A percentile compares a stretch with the other conserved stretches of the same genome.
Conservation (phyloP, 2,329 filamentous ascomycete genomes). For the Hypoxylon sp. region DNA sequence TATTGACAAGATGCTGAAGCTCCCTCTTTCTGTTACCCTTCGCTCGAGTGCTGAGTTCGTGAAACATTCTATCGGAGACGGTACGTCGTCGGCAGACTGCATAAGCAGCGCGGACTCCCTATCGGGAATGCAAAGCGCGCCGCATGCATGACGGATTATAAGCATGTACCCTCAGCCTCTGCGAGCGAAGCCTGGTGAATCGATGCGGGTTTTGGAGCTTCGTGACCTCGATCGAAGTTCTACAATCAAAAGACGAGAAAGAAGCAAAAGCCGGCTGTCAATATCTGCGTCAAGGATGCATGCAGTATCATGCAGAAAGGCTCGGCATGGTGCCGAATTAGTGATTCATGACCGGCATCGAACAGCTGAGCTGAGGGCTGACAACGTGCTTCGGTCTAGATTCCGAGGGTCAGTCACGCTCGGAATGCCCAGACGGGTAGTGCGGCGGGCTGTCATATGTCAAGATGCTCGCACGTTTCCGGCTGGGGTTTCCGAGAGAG, state of each 20-base stretch:
- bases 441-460: conserved; percentile 8
- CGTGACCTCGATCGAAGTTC: conserved; percentile 27
- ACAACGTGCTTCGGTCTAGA: background rate
- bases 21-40: background rate
- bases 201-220: conserved; percentile 16
- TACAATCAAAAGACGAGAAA: conserved; percentile 10
- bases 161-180: conserved; percentile 1
- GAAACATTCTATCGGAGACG: conserved; percentile 17
- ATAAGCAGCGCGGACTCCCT: background rate
- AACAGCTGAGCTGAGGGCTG: background rate
- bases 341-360: background rate
- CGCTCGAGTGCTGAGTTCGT: conserved; percentile 1
- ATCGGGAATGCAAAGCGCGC: conserved; percentile 8
- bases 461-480: background rate
- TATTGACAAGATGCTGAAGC: background rate
- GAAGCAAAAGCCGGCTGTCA: background rate
- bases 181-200: conserved; percentile 2
- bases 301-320: background rate
- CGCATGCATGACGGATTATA: conserved; percentile 18
- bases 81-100: conserved; percentile 5
- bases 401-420: background rate
- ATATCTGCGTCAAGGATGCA: background rate
- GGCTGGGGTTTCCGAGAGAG: background rate
- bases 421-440: background rate
- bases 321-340: background rate